These are phyloP conservation scores for Phytophthora boehmeriae DNA, from an alignment of 352 stramenopile species.

Conservation along the genomic window DNA sequence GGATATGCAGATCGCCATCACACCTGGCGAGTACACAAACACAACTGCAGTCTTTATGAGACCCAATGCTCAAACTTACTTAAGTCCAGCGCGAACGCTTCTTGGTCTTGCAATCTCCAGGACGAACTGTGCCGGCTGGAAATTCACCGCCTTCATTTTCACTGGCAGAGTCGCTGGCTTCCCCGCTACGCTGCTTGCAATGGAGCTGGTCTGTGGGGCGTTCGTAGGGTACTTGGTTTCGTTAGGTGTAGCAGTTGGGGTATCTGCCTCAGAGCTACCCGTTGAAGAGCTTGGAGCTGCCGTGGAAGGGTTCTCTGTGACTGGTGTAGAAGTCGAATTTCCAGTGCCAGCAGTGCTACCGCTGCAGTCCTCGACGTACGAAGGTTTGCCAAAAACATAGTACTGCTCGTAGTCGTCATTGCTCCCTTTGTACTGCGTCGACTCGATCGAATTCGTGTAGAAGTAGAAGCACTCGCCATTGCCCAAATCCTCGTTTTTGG, in stretches of 20 bases:
- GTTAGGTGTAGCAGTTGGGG: slow-evolving; percentile 6
- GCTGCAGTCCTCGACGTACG: slow-evolving; percentile 47
- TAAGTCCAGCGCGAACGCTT: slow-evolving; percentile 2
- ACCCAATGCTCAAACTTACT: background rate
- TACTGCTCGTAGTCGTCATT: slow-evolving; percentile 50
- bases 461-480: slow-evolving; percentile 65
- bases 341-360: slow-evolving; percentile 16
- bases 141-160: slow-evolving; percentile 3
- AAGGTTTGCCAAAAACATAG: slow-evolving; percentile 58
- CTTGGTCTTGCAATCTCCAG: slow-evolving; percentile 22
- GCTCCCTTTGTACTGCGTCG: slow-evolving; percentile 46
- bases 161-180: slow-evolving; percentile 1
- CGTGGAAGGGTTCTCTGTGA: background rate
- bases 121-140: slow-evolving; percentile 11
- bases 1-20: background rate
- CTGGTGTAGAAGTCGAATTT: slow-evolving; percentile 14
- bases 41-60: background rate
- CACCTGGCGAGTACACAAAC: background rate
- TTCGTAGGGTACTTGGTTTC: slow-evolving; percentile 6
- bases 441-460: slow-evolving; percentile 53
- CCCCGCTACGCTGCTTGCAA: slow-evolving; percentile 13
- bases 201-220: background rate
- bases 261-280: background rate
- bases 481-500: slow-evolving; percentile 41
- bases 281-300: slow-evolving; percentile 3